A percentile compares a stretch with the other conserved stretches of the same genome.
Evolutionary conservation across 108 stramenopile species (phyloP).

Genomic region (Nitzschia inconspicua): DNA sequence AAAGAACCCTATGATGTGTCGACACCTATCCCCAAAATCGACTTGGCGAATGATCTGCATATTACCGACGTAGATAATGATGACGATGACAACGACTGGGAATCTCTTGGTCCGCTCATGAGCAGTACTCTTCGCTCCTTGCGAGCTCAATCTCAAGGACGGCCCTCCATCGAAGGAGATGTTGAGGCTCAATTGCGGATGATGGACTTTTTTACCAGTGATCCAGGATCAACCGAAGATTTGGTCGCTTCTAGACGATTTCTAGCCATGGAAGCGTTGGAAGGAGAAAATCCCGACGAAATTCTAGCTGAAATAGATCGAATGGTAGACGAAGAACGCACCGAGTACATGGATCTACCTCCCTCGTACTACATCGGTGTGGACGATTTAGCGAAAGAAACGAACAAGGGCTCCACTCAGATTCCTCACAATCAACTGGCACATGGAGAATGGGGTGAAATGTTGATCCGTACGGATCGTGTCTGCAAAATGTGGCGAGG

Average conservation of each 20-base stretch:
- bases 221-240: constrained; percentile 71
- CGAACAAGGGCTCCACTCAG: constrained; percentile 23
- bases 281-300: constrained; percentile 35
- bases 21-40: constrained; percentile 21
- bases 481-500: constrained; percentile 90
- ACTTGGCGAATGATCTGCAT: constrained; percentile 20
- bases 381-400: constrained; percentile 5
- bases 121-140: constrained; percentile 14
- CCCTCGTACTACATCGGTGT: constrained; percentile 6
- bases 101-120: constrained; percentile 15
- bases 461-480: constrained; percentile 78
- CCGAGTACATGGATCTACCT: constrained; percentile 26
- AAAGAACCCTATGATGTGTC: constrained; percentile 26
- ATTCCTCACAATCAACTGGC: constrained; percentile 45
- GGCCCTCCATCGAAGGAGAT: constrained; percentile 5
- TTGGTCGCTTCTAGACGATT: constrained; percentile 52
- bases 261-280: constrained; percentile 30
- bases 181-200: constrained; percentile 53
- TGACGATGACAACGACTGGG: constrained; percentile 22
- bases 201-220: constrained; percentile 68
- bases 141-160: not conserved
- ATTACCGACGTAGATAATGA: constrained; percentile 16
- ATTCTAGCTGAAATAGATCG: constrained; percentile 30
- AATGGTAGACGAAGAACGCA: constrained; percentile 27
- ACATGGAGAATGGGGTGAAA: constrained; percentile 64